phyloP scores from a whole-genome alignment of 768 basidiomycete species.

The Vararia minispora region DNA sequence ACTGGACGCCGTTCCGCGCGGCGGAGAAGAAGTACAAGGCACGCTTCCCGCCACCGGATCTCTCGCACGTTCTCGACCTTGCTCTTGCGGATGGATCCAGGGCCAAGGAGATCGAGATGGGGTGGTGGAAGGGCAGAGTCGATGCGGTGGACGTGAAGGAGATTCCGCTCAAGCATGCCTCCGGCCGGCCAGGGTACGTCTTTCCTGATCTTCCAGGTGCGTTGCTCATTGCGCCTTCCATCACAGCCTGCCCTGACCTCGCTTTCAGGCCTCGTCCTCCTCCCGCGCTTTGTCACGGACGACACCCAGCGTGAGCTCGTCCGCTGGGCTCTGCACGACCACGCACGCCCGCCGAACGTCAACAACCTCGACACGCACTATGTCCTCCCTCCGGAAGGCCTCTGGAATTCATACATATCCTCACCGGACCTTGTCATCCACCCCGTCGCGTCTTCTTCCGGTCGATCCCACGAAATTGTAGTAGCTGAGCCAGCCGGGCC shows the following conservation, averaged over 20 bases:
- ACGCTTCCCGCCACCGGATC: conserved; percentile 66
- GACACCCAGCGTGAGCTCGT: conserved; percentile 59
- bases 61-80: conserved; percentile 59
- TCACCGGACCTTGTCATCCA: conserved; percentile 28
- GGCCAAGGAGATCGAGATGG: conserved; percentile 29
- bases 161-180: conserved; percentile 19
- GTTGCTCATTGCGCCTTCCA: conserved; percentile 12
- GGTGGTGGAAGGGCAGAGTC: conserved; percentile 36
- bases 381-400: conserved; percentile 53
- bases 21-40: conserved; percentile 78
- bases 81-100: conserved; percentile 32
- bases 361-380: conserved; percentile 90
- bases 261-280: conserved; percentile 64
- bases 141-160: conserved; percentile 25
- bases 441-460: conserved; percentile 31
- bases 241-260: conserved; percentile 3
- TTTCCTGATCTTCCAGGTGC: conserved; percentile 51
- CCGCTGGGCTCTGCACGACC: conserved; percentile 60
- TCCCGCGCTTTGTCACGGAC: conserved; percentile 62
- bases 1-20: conserved; percentile 67
- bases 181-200: conserved; percentile 21
- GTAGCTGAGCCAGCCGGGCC: conserved; percentile 37
- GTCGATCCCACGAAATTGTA: conserved; percentile 9
- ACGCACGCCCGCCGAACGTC: conserved; percentile 72
- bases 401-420: conserved; percentile 59